These are phyloP conservation scores for Isabelozyma pseudorhagii DNA, from an alignment of 805 yeast species.

Conservation along the genomic window DNA sequence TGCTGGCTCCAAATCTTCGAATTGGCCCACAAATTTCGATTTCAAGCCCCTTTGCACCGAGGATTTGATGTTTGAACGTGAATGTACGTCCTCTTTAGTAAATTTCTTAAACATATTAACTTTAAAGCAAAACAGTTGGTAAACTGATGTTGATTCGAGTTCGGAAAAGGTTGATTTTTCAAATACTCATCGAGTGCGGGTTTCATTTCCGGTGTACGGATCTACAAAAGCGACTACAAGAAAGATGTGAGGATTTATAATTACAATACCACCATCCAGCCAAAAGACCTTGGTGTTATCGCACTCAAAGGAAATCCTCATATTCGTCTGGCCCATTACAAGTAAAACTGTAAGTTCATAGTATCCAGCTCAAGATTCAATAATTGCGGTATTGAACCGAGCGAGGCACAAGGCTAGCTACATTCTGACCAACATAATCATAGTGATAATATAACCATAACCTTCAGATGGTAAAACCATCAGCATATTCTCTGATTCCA, in stretches of 20 bases:
- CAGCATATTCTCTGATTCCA: slow-evolving; percentile 1
- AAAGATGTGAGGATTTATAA: slow-evolving; percentile 39
- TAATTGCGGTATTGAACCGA: slow-evolving; percentile 28
- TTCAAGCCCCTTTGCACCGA: slow-evolving; percentile 92
- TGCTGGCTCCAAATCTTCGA: slow-evolving; percentile 68
- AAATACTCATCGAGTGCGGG: background rate
- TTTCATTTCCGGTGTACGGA: background rate
- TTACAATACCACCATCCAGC: slow-evolving; percentile 45
- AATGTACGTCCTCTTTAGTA: slow-evolving; percentile 81
- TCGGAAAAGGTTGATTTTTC: background rate
- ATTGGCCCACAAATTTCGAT: slow-evolving; percentile 67
- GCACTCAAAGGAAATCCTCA: slow-evolving; percentile 45
- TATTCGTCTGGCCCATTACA: slow-evolving; percentile 39
- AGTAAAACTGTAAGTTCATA: background rate
- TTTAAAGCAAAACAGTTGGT: too few relatives aligned
- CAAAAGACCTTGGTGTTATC: slow-evolving; percentile 34
- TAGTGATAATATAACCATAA: background rate
- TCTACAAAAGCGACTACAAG: background rate
- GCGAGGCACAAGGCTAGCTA: slow-evolving; percentile 46
- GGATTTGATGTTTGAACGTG: slow-evolving; percentile 87
- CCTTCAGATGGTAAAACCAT: background rate
- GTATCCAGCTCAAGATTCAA: slow-evolving; percentile 48
- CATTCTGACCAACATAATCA: background rate
- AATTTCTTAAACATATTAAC: slow-evolving; percentile 55
- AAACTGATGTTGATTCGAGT: background rate